A percentile compares a stretch with the other conserved stretches of the same genome.
phyloP scores from a whole-genome alignment of 1,139 yeast genomes.

The Yarrowia galli region DNA sequence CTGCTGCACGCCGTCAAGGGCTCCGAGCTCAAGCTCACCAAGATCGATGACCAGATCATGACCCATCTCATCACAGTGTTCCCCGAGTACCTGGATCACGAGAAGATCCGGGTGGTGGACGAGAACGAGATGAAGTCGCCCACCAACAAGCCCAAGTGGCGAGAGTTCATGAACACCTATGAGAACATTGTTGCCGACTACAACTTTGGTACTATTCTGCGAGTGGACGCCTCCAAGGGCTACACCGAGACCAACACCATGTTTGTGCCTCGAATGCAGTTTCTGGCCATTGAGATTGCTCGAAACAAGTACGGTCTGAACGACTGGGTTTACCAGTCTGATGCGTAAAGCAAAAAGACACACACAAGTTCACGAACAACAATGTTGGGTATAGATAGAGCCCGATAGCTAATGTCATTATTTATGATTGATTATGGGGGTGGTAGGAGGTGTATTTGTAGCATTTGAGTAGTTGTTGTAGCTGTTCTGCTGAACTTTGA shows the following conservation, averaged over 20 bases:
- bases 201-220: slow-evolving; percentile 92
- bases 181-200: slow-evolving; percentile 79
- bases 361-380: neutral
- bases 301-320: slow-evolving; percentile 90
- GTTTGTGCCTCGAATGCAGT: slow-evolving; percentile 90
- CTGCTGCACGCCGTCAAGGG: slow-evolving; percentile 78
- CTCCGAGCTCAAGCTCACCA: slow-evolving; percentile 76
- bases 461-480: no score
- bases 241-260: slow-evolving; percentile 86
- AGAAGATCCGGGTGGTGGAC: slow-evolving; percentile 61
- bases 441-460: no score
- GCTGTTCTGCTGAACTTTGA: no score
- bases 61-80: slow-evolving; percentile 71
- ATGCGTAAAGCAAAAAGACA: neutral
- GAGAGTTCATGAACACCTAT: slow-evolving; percentile 82
- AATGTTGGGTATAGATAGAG: slow-evolving; percentile 1
- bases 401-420: slow-evolving; percentile 23
- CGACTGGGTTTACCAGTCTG: slow-evolving; percentile 72
- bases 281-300: slow-evolving; percentile 92
- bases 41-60: slow-evolving; percentile 80
- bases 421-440: neutral
- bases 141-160: slow-evolving; percentile 88
- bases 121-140: slow-evolving; percentile 87
- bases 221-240: slow-evolving; percentile 72
- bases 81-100: slow-evolving; percentile 77